Conservation (phyloP, 352 stramenopile species). For the Peronospora destructor region DNA sequence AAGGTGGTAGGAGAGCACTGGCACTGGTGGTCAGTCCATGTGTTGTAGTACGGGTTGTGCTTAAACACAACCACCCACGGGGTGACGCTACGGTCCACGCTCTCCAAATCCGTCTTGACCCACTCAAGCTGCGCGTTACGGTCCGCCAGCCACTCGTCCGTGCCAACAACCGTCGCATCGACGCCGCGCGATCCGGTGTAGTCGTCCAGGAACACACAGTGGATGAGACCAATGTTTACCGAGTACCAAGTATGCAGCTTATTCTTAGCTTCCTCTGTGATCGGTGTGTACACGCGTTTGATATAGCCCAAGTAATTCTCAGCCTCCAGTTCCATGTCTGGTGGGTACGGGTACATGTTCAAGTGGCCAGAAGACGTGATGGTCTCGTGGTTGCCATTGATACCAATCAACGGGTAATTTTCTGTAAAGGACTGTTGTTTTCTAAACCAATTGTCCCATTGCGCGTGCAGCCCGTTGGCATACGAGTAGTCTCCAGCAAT, state of each 20-base stretch:
- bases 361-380: constrained; percentile 35
- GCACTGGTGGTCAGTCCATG: constrained; percentile 52
- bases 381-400: constrained; percentile 70
- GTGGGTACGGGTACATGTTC: constrained; percentile 36
- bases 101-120: constrained; percentile 53
- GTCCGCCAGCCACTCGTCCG: constrained; percentile 30
- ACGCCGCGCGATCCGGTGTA: constrained; percentile 45
- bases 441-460: constrained; percentile 68
- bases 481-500: constrained; percentile 62
- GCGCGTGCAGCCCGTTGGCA: constrained; percentile 50
- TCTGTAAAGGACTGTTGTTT: constrained; percentile 45
- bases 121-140: constrained; percentile 41
- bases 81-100: constrained; percentile 55
- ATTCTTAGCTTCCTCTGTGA: constrained; percentile 35
- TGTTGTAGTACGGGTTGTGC: constrained; percentile 69
- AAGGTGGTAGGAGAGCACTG: constrained; percentile 38
- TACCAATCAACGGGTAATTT: constrained; percentile 37
- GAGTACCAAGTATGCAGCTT: constrained; percentile 41
- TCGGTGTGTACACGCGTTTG: constrained; percentile 42
- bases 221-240: constrained; percentile 47
- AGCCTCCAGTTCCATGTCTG: constrained; percentile 25
- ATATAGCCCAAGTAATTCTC: constrained; percentile 42
- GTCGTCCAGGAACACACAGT: constrained; percentile 53
- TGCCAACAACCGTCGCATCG: constrained; percentile 32
- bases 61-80: constrained; percentile 81